These are phyloP conservation scores for Lotus japonicus DNA, from an alignment of 306 rosid species.

Conservation along the genomic window DNA sequence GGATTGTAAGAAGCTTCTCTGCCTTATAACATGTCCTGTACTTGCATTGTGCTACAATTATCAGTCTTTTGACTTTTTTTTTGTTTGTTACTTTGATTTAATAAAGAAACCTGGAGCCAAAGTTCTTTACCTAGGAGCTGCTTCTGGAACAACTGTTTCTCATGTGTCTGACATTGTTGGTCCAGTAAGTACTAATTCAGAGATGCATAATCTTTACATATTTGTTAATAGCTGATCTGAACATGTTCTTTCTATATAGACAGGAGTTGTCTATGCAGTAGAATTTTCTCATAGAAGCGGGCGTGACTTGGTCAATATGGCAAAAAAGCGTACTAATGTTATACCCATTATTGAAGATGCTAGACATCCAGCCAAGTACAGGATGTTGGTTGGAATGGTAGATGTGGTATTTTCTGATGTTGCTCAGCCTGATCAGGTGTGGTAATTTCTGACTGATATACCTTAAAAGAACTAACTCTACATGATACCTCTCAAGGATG, in stretches of 20 bases:
- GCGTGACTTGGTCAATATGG: constrained; percentile 94
- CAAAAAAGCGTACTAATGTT: constrained; percentile 81
- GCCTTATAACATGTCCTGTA: background rate
- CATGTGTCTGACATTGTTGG: constrained; percentile 97
- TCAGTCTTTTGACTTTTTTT: background rate
- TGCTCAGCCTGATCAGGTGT: constrained; percentile 99
- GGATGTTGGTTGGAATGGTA: constrained; percentile 97
- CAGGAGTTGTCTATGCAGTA: constrained; percentile 86
- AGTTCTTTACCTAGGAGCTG: constrained; percentile 91
- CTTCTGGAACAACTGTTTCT: constrained; percentile 93
- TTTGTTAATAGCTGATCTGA: background rate
- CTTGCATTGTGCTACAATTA: background rate
- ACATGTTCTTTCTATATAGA: constrained; percentile 26
- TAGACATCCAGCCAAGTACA: constrained; percentile 86
- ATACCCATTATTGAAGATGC: constrained; percentile 97
- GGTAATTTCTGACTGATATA: background rate
- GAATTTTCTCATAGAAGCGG: constrained; percentile 97
- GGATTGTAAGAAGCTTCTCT: constrained; percentile 48
- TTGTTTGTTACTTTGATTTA: background rate
- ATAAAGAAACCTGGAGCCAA: constrained; percentile 72
- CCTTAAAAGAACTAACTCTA: background rate
- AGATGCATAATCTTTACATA: background rate
- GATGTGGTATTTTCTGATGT: constrained; percentile 98
- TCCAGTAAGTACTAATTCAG: constrained; percentile 44
- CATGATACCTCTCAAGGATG: background rate